Evolutionary conservation across 345 rosid genomes (phyloP).

Genomic region (Mangifera indica): DNA sequence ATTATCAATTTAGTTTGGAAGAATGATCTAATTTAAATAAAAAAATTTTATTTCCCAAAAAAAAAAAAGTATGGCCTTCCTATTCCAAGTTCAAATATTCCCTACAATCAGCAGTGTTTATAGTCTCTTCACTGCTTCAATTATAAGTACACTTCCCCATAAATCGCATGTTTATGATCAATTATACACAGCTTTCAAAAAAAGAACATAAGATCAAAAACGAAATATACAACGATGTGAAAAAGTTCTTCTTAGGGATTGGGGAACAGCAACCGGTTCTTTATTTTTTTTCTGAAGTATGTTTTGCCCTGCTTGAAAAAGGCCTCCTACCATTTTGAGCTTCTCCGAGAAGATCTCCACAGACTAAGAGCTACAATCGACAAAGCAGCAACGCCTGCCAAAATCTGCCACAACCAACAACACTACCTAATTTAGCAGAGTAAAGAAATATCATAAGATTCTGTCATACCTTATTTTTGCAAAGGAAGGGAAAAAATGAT

Average conservation of each 20-base stretch:
- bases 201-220: neutral
- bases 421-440: neutral
- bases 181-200: neutral
- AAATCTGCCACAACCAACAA: constrained; percentile 47
- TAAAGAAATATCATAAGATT: neutral
- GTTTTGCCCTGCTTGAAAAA: neutral
- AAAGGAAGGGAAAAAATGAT: no score
- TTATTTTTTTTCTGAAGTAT: neutral
- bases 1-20: no score
- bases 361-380: constrained; percentile 50
- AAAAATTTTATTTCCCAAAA: no score
- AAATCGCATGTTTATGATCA: neutral
- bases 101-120: no score
- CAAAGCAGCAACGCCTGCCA: constrained; percentile 57
- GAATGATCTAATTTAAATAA: no score
- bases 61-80: no score
- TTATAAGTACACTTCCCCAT: neutral
- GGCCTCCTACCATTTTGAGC: constrained; percentile 25
- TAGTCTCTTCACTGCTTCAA: neutral
- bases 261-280: neutral
- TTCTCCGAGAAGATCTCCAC: constrained; percentile 63
- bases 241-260: neutral
- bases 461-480: no score
- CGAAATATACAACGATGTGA: neutral
- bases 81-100: no score